A percentile compares a stretch with the other conserved stretches of the same genome.
Evolutionary conservation across 352 stramenopile species (phyloP).

Genomic region (Globisporangium lucens): DNA sequence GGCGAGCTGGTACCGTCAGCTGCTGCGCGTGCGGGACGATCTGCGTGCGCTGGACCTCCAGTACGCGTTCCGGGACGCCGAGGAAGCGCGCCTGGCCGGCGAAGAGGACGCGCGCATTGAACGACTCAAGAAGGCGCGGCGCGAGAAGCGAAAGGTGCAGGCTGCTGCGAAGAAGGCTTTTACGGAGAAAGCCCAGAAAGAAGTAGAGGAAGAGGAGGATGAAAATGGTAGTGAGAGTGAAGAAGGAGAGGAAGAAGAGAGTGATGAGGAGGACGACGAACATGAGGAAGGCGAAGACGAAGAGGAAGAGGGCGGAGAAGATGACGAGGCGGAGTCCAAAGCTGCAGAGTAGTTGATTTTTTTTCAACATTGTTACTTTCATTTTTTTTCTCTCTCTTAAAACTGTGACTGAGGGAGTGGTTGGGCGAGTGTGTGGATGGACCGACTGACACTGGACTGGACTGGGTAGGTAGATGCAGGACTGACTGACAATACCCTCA

Average conservation of each 20-base stretch:
- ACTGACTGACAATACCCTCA: constrained; percentile 1
- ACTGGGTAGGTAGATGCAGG: background rate
- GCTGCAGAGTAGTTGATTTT: background rate
- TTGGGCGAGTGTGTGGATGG: background rate
- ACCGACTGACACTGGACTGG: background rate
- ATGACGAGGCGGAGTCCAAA: constrained; percentile 12
- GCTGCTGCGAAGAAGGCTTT: constrained; percentile 56
- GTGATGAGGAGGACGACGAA: constrained; percentile 19
- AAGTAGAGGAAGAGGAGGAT: constrained; percentile 7
- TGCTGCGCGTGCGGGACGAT: constrained; percentile 68
- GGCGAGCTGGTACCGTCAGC: constrained; percentile 46
- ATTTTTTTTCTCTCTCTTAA: background rate
- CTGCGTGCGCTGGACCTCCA: constrained; percentile 60
- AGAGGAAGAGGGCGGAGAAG: constrained; percentile 18
- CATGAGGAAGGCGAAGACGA: constrained; percentile 21
- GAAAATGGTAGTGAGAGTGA: constrained; percentile 1
- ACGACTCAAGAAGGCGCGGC: constrained; percentile 42
- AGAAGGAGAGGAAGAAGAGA: constrained; percentile 14
- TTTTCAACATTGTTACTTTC: background rate
- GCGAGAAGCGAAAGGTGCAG: constrained; percentile 55
- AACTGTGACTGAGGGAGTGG: background rate
- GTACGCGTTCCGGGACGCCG: constrained; percentile 56
- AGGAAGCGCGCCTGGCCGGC: constrained; percentile 42
- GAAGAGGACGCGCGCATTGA: constrained; percentile 44
- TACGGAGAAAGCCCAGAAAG: constrained; percentile 31